Evolutionary conservation across 2,329 filamentous ascomycete species (phyloP).

Genomic region (Penicillium digitatum): DNA sequence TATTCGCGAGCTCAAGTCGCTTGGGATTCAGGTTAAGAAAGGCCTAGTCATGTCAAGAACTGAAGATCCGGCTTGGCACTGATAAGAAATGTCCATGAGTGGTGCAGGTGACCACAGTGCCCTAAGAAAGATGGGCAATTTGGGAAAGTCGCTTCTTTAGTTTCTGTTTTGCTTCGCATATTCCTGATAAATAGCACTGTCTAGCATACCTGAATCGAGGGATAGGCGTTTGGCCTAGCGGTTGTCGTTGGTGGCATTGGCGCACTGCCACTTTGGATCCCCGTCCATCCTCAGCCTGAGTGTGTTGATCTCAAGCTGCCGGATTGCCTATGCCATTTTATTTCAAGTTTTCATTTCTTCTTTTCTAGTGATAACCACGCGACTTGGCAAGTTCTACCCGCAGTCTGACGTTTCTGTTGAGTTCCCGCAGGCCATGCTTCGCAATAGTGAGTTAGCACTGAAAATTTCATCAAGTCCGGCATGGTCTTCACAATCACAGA

Average conservation of each 20-base stretch:
- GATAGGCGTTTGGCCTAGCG: background rate
- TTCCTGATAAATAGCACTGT: background rate
- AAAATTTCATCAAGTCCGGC: background rate
- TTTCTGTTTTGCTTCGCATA: background rate
- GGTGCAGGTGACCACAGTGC: no score
- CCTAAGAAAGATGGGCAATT: background rate
- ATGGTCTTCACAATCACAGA: background rate
- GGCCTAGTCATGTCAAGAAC: constrained; percentile 14
- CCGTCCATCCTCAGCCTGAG: background rate
- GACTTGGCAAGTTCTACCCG: constrained; percentile 1
- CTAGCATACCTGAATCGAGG: background rate
- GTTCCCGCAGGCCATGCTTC: constrained; percentile 23
- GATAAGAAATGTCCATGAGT: constrained; percentile 3
- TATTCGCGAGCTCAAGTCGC: constrained; percentile 4
- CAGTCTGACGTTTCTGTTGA: constrained; percentile 21
- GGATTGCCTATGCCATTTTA: background rate
- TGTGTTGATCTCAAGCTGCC: background rate
- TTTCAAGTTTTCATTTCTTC: background rate
- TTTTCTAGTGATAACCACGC: background rate
- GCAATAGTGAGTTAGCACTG: constrained; percentile 13
- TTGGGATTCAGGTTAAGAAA: constrained; percentile 7
- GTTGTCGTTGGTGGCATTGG: background rate
- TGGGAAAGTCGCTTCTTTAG: no score
- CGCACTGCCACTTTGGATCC: background rate
- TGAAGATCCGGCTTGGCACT: constrained; percentile 18